These are phyloP conservation scores for Talaromyces rugulosus DNA, from an alignment of 2,329 filamentous ascomycete species.

Conservation along the genomic window DNA sequence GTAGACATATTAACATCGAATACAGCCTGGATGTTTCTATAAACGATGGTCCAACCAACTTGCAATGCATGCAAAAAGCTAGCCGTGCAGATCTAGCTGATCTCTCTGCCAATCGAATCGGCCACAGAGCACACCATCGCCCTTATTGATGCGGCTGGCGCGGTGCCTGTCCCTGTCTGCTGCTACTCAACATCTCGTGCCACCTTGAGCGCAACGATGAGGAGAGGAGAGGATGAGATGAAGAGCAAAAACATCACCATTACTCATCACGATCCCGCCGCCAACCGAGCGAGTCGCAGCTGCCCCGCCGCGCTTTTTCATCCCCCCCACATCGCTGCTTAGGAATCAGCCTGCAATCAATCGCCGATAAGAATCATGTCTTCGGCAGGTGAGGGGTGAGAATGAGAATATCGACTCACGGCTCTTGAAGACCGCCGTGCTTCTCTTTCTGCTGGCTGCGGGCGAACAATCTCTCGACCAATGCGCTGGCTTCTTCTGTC, in stretches of 20 bases:
- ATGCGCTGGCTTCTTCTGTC: not conserved
- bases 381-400: not conserved
- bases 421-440: not conserved
- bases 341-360: constrained; percentile 5
- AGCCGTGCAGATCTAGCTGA: not conserved
- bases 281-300: not conserved
- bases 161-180: not conserved
- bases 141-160: not conserved
- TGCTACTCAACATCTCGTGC: not conserved
- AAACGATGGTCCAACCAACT: not conserved
- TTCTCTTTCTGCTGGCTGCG: not conserved
- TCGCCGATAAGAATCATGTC: not conserved
- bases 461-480: not conserved
- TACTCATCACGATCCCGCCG: not conserved
- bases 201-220: not conserved
- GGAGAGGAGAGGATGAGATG: not conserved
- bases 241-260: not conserved
- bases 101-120: not conserved
- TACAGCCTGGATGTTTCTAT: not conserved
- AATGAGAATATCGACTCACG: not conserved
- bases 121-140: not conserved
- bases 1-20: not conserved
- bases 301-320: constrained; percentile 10
- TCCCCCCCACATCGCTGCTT: constrained; percentile 8
- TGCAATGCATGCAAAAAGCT: not conserved